Evolutionary conservation across 257 asterid genomes (phyloP), one percentile per base, ranked within the genome.

Genomic region (Solanum bulbocastanum): DNA sequence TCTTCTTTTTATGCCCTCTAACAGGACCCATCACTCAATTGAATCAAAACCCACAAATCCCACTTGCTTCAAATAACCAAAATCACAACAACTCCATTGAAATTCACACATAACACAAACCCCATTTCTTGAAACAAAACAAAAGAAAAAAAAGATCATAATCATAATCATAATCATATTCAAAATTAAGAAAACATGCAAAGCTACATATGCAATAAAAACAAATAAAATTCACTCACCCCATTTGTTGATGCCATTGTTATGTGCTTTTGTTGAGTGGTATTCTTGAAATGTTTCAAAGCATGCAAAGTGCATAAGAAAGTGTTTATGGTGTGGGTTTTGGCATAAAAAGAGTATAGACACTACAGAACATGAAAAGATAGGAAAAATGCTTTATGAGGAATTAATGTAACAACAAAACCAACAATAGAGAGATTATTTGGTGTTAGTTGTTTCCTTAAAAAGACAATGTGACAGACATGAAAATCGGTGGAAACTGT

Each of bases 1-100:
- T 94, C 88, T 92, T 93, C 93, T 92, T 95, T 89, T 93, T 95
- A 62, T 86, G 89, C 81, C 96, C 93, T 93, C 93, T 92, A 85
- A 94, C 30, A 74, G 98, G 98, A 68, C 92, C 95, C 98, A 95
- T 95, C 85, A 78, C 62, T 66, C 81, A 81, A 83, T 49, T 49
- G 30, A 82, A 88, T 58, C 86, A 89, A 89, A 86, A 75, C 88
- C 92, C 88, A 81, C 35, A 87, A 88, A 86, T 68, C 81, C 42
- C 86, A 46, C 71, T 86, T 82, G 58, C 78, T 49, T 52, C 65
- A 76, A 60, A 83, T 85, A 86, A 62, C 52, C 23, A 76, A 88
- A 76, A 76, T 71, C 76, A 74, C 69, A 88, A 65, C 32, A 84
- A 87, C 79, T 81, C 68, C 23, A 81, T 82, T 46, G 78, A 60